phyloP scores from a whole-genome alignment of 495 filamentous ascomycete species.

The Xylaria sp. region DNA sequence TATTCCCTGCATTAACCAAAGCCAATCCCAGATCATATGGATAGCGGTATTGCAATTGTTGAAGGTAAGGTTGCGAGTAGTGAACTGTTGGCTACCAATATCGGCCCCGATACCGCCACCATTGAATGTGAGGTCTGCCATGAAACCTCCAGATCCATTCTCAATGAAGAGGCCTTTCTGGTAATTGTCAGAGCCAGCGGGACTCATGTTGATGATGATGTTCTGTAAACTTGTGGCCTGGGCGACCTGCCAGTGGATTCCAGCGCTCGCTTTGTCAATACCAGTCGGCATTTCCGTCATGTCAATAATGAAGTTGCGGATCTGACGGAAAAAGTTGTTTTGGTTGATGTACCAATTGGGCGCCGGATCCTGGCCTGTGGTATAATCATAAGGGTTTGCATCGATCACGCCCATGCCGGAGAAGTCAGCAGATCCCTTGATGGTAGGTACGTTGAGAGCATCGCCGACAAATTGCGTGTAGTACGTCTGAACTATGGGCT shows the following conservation, averaged over 20 bases:
- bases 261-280: slow-evolving; percentile 62
- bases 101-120: slow-evolving; percentile 86
- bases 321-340: slow-evolving; percentile 98
- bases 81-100: slow-evolving; percentile 95
- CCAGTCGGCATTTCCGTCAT: slow-evolving; percentile 68
- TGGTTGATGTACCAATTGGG: slow-evolving; percentile 81
- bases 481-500: slow-evolving; percentile 74
- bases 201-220: slow-evolving; percentile 86
- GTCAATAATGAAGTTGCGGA: slow-evolving; percentile 95
- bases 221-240: slow-evolving; percentile 94
- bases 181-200: slow-evolving; percentile 71
- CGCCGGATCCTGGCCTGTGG: slow-evolving; percentile 50
- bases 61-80: slow-evolving; percentile 89
- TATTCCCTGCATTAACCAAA: slow-evolving; percentile 84
- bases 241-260: slow-evolving; percentile 98
- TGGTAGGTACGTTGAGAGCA: slow-evolving; percentile 67
- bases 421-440: slow-evolving; percentile 79
- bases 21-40: slow-evolving; percentile 96
- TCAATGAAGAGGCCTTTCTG: slow-evolving; percentile 98
- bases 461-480: slow-evolving; percentile 86
- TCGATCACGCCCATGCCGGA: slow-evolving; percentile 89
- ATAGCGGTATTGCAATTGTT: slow-evolving; percentile 88
- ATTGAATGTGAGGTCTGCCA: slow-evolving; percentile 86
- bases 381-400: slow-evolving; percentile 75
- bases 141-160: slow-evolving; percentile 90